Conservation (phyloP, 2,329 filamentous ascomycete genomes). For the Fusarium bactridioides region DNA sequence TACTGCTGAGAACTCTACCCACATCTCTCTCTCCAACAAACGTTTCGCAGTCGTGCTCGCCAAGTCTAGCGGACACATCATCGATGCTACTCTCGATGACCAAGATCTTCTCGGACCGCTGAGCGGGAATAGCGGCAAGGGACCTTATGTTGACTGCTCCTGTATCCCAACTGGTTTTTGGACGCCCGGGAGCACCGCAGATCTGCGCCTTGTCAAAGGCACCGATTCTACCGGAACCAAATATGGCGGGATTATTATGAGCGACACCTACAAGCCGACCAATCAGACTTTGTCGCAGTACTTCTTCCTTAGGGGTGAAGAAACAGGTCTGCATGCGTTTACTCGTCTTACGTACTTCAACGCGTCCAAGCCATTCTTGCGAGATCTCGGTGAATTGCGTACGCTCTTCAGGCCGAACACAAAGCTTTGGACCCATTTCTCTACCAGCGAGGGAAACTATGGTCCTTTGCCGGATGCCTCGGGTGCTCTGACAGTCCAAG, state of each 20-base stretch:
- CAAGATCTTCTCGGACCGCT: constrained; percentile 58
- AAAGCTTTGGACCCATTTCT: constrained; percentile 66
- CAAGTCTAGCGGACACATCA: constrained; percentile 28
- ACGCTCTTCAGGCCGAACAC: constrained; percentile 67
- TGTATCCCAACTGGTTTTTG: constrained; percentile 65
- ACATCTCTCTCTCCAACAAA: constrained; percentile 30
- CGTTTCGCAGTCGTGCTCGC: constrained; percentile 13
- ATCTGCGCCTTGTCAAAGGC: constrained; percentile 53
- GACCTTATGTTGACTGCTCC: constrained; percentile 68
- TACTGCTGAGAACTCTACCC: constrained; percentile 27
- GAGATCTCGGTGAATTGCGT: constrained; percentile 66
- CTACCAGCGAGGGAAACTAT: constrained; percentile 61
- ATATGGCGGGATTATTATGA: constrained; percentile 66
- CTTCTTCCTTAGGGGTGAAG: constrained; percentile 67
- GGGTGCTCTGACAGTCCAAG: constrained; percentile 61
- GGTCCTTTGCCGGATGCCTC: constrained; percentile 55
- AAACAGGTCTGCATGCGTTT: constrained; percentile 68
- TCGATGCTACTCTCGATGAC: constrained; percentile 36
- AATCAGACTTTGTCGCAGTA: constrained; percentile 68
- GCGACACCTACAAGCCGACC: constrained; percentile 63
- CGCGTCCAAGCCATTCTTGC: constrained; percentile 58
- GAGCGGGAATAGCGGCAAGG: constrained; percentile 51
- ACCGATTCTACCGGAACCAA: constrained; percentile 53
- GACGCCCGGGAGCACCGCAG: constrained; percentile 61
- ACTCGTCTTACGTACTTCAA: constrained; percentile 66